phyloP scores from a whole-genome alignment of 1,139 yeast species.

The Saccharomyces hybrid region DNA sequence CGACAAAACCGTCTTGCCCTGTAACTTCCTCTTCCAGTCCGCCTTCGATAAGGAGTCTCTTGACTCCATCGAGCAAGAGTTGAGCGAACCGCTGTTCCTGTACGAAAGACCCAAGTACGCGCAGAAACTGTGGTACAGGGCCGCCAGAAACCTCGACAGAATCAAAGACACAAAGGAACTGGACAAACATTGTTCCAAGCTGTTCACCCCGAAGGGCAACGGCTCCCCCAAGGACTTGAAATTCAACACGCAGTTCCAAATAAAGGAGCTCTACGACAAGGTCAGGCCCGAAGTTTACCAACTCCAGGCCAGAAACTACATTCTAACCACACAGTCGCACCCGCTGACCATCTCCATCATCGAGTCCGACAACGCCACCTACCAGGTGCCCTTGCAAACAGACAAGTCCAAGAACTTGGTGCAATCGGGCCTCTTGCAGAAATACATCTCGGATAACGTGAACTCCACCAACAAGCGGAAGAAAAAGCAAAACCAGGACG shows the following conservation, averaged over 20 bases:
- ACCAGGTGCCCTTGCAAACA: slow-evolving; percentile 10
- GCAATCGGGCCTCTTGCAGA: slow-evolving; percentile 12
- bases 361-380: slow-evolving; percentile 8
- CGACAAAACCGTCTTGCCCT: slow-evolving; percentile 7
- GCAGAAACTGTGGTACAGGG: slow-evolving; percentile 7
- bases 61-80: slow-evolving; percentile 10
- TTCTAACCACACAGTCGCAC: slow-evolving; percentile 9
- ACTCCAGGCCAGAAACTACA: slow-evolving; percentile 19
- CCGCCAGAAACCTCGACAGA: slow-evolving; percentile 7
- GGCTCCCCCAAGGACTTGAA: slow-evolving; percentile 4
- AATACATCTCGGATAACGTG: slow-evolving; percentile 3
- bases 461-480: not conserved
- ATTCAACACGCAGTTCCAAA: slow-evolving; percentile 8
- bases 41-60: slow-evolving; percentile 10
- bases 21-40: slow-evolving; percentile 10
- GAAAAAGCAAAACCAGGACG: slow-evolving; percentile 2
- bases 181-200: slow-evolving; percentile 1
- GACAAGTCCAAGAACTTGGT: slow-evolving; percentile 9
- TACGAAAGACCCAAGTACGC: slow-evolving; percentile 10
- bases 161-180: slow-evolving; percentile 5
- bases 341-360: slow-evolving; percentile 21
- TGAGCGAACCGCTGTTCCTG: slow-evolving; percentile 11
- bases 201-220: not conserved
- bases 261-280: slow-evolving; percentile 8
- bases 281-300: slow-evolving; percentile 22